Percentiles rank a stretch among this genome's conserved stretches.
Conservation (phyloP, 306 rosid genomes). For the Citrullus mucosospermus region DNA sequence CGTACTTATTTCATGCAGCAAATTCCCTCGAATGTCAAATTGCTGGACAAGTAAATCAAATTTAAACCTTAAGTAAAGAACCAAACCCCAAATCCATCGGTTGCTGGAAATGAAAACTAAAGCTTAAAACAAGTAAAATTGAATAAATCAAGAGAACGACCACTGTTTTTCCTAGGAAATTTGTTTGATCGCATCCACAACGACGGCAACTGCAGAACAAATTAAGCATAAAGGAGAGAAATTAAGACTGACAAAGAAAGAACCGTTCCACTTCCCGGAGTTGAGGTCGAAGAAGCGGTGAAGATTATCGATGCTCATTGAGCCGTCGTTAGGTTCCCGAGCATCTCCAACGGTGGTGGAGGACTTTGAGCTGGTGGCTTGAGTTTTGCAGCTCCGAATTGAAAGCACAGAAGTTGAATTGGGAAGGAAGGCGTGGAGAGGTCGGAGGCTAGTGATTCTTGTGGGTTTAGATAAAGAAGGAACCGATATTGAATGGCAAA, state of each 20-base stretch:
- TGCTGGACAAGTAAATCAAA: conserved; percentile 32
- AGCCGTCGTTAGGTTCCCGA: conserved; percentile 23
- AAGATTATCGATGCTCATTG: conserved; percentile 68
- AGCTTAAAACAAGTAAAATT: too few species aligned
- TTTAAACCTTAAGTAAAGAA: background rate
- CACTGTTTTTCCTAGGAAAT: background rate
- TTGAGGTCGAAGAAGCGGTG: conserved; percentile 47
- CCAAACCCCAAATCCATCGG: background rate
- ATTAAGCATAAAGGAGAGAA: background rate
- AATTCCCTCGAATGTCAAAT: conserved; percentile 70
- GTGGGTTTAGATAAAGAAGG: conserved; percentile 20
- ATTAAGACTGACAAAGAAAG: conserved; percentile 53
- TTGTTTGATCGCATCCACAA: background rate
- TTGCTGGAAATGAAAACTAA: too few species aligned
- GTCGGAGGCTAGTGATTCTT: conserved; percentile 1
- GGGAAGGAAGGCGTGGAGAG: conserved; percentile 6
- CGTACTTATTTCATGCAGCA: conserved; percentile 60
- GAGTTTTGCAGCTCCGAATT: conserved; percentile 13
- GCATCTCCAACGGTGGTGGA: conserved; percentile 26
- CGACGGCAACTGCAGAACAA: background rate
- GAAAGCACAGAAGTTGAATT: conserved; percentile 10
- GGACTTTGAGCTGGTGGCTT: conserved; percentile 33
- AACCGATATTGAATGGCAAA: conserved; percentile 27
- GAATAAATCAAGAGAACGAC: background rate
- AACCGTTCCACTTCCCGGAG: conserved; percentile 78